Conservation (phyloP, 805 yeast species). For the Kazachstania africana region DNA sequence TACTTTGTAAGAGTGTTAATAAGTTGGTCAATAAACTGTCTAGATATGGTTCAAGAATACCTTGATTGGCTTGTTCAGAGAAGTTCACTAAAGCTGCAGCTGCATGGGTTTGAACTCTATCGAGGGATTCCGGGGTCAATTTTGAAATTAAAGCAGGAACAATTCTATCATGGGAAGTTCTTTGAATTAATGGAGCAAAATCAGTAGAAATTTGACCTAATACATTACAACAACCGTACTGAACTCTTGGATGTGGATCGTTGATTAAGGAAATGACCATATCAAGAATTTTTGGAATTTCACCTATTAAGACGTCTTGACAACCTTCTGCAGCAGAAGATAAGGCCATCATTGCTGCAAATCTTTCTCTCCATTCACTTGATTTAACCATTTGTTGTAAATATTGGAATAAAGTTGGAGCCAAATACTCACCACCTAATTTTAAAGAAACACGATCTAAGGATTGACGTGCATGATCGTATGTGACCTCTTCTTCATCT, state of each 20-base stretch:
- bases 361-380: constrained; percentile 83
- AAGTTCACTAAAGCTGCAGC: constrained; percentile 97
- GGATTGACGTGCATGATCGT: constrained; percentile 90
- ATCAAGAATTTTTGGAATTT: constrained; percentile 71
- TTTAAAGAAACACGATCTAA: constrained; percentile 80
- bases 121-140: constrained; percentile 60
- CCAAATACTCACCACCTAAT: constrained; percentile 72
- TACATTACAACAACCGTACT: constrained; percentile 94
- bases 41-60: constrained; percentile 81
- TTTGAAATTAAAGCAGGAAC: constrained; percentile 82
- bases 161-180: constrained; percentile 64
- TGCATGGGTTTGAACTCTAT: constrained; percentile 94
- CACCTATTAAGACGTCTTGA: constrained; percentile 71
- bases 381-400: constrained; percentile 76
- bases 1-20: constrained; percentile 66
- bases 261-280: constrained; percentile 74
- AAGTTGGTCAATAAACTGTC: constrained; percentile 69
- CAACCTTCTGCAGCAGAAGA: constrained; percentile 98
- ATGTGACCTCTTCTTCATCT: constrained; percentile 76
- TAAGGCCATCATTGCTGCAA: constrained; percentile 93
- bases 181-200: constrained; percentile 81
- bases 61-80: constrained; percentile 82
- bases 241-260: constrained; percentile 89
- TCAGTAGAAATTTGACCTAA: constrained; percentile 95
- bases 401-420: constrained; percentile 76